phyloP scores from a whole-genome alignment of 2,329 filamentous ascomycete genomes.

The Trichophyton schoenleinii region DNA sequence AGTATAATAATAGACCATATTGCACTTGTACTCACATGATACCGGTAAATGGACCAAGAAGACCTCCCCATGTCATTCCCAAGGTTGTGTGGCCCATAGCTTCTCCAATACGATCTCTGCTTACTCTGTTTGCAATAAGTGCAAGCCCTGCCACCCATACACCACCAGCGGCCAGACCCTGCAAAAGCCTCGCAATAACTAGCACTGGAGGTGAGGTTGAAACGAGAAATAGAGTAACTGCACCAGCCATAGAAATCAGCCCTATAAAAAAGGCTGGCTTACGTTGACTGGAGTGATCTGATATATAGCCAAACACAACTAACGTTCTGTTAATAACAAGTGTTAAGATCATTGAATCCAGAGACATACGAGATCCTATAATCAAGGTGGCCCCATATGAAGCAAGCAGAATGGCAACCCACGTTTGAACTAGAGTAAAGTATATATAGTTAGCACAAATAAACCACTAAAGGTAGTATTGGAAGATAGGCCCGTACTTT shows the following conservation, averaged over 20 bases:
- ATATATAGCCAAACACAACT: slow-evolving; percentile 29
- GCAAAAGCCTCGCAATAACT: slow-evolving; percentile 41
- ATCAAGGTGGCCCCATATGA: slow-evolving; percentile 9
- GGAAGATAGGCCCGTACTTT: neutral
- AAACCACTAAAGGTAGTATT: neutral
- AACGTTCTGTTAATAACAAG: neutral
- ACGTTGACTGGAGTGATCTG: slow-evolving; percentile 42
- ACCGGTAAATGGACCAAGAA: slow-evolving; percentile 47
- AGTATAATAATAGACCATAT: neutral
- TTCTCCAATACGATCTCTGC: slow-evolving; percentile 44
- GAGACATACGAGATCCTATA: slow-evolving; percentile 8
- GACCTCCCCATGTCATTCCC: slow-evolving; percentile 45
- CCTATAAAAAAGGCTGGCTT: slow-evolving; percentile 47
- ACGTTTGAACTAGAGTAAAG: slow-evolving; percentile 8
- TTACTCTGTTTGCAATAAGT: slow-evolving; percentile 47
- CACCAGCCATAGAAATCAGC: slow-evolving; percentile 39
- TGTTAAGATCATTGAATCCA: neutral
- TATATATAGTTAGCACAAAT: neutral
- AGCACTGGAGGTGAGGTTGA: slow-evolving; percentile 38
- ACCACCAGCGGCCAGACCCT: slow-evolving; percentile 45
- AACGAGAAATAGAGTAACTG: slow-evolving; percentile 44
- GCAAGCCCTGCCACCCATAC: slow-evolving; percentile 51
- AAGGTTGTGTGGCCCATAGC: slow-evolving; percentile 42
- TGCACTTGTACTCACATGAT: slow-evolving; percentile 39
- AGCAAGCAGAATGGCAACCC: slow-evolving; percentile 11